Conservation (phyloP, 1,284 basidiomycete genomes). For the Trichosporon faecale region DNA sequence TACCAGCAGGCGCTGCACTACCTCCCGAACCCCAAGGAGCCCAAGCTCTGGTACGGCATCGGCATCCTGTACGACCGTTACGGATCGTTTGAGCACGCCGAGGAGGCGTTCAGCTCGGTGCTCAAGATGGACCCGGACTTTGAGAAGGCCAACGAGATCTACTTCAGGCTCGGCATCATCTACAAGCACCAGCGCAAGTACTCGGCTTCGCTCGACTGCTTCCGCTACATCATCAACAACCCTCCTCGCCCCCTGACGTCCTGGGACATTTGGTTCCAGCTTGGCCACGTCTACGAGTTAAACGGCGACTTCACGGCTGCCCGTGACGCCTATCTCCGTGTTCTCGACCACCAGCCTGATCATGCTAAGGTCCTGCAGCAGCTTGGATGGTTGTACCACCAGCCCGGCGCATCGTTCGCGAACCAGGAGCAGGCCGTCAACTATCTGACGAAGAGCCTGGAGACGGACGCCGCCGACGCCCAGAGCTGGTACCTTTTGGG, state of each 20-base stretch:
- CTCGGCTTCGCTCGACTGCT: conserved; percentile 77
- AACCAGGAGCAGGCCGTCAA: conserved; percentile 92
- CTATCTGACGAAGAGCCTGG: conserved; percentile 89
- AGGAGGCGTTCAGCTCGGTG: conserved; percentile 96
- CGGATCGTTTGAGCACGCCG: conserved; percentile 95
- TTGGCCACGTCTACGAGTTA: conserved; percentile 91
- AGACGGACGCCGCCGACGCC: conserved; percentile 91
- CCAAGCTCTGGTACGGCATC: conserved; percentile 99
- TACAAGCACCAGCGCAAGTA: conserved; percentile 99
- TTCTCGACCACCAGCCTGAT: conserved; percentile 84
- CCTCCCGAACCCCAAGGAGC: conserved; percentile 95
- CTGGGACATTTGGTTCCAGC: conserved; percentile 99
- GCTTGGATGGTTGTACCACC: conserved; percentile 95
- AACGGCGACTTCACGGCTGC: conserved; percentile 57
- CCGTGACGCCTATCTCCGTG: conserved; percentile 95
- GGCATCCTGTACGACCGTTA: conserved; percentile 98
- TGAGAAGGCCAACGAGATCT: conserved; percentile 98
- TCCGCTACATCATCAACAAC: conserved; percentile 91
- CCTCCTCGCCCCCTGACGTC: conserved; percentile 93
- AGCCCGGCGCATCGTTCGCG: conserved; percentile 87
- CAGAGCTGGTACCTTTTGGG: conserved; percentile 99
- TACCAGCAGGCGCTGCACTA: conserved; percentile 98
- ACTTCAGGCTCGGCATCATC: conserved; percentile 96
- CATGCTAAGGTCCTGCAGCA: conserved; percentile 98
- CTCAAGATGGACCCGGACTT: conserved; percentile 98